These are phyloP conservation scores for Trametes sp. DNA, from an alignment of 1,284 basidiomycete genomes.

Conservation along the genomic window DNA sequence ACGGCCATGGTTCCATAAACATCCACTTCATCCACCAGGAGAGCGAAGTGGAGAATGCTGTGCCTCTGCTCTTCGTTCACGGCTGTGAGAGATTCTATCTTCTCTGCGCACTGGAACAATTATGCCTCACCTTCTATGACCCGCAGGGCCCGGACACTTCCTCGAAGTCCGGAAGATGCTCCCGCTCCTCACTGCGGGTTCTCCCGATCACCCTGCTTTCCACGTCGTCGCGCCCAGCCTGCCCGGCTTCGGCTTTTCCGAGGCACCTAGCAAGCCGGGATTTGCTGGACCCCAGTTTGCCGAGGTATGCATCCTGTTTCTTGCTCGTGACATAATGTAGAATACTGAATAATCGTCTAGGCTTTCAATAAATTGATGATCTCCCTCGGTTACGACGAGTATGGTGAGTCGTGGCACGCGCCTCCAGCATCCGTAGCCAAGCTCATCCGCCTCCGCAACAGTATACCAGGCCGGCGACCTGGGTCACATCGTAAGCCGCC, in stretches of 20 bases:
- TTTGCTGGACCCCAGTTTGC: constrained; percentile 42
- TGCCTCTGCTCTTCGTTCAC: constrained; percentile 4
- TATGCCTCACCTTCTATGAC: background rate
- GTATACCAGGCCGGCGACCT: constrained; percentile 5
- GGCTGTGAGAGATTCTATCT: constrained; percentile 2
- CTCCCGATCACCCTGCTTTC: constrained; percentile 37
- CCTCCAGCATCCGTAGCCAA: too few species aligned
- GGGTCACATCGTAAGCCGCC: background rate
- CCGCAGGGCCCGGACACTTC: constrained; percentile 48
- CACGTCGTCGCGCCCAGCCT: constrained; percentile 49
- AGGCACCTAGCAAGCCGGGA: constrained; percentile 37
- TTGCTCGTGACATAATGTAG: too few species aligned
- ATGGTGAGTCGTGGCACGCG: background rate
- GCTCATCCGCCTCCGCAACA: background rate
- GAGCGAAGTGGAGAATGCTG: constrained; percentile 3
- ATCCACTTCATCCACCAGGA: constrained; percentile 3
- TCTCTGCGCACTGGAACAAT: too few species aligned
- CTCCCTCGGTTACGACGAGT: constrained; percentile 1
- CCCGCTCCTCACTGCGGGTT: constrained; percentile 16
- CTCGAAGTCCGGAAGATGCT: constrained; percentile 42
- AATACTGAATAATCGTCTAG: background rate
- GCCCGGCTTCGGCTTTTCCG: constrained; percentile 44
- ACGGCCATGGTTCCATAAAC: background rate
- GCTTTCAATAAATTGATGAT: background rate
- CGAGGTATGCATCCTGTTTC: constrained; percentile 19